A percentile compares a stretch with the other conserved stretches of the same genome.
These are phyloP conservation scores for Phytopythium ostracodes DNA, from an alignment of 352 stramenopile genomes.

Conservation along the genomic window DNA sequence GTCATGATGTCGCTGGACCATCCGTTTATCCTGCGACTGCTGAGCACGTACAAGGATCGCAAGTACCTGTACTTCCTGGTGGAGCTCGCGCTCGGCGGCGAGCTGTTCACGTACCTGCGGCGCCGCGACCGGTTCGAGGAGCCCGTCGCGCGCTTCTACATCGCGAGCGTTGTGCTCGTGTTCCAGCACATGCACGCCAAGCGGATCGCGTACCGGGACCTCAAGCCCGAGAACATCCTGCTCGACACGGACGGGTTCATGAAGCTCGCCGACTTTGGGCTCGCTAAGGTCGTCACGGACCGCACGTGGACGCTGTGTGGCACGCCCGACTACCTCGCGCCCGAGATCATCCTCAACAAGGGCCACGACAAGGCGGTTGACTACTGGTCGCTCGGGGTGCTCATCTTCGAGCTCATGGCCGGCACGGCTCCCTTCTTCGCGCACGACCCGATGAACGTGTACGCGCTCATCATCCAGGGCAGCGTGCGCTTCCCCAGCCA, in stretches of 20 bases:
- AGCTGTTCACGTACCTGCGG: slow-evolving; percentile 91
- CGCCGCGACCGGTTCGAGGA: slow-evolving; percentile 71
- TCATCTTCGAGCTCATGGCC: slow-evolving; percentile 89
- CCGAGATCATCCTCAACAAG: slow-evolving; percentile 91
- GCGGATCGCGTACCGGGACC: slow-evolving; percentile 88
- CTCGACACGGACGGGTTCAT: slow-evolving; percentile 85
- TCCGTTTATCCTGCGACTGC: slow-evolving; percentile 91
- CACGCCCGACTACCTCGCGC: slow-evolving; percentile 91
- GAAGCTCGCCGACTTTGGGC: slow-evolving; percentile 90
- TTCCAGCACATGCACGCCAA: slow-evolving; percentile 90
- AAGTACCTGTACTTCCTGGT: slow-evolving; percentile 90
- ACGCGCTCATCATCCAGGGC: slow-evolving; percentile 88
- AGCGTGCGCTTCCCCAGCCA: slow-evolving; percentile 82
- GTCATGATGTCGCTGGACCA: slow-evolving; percentile 88
- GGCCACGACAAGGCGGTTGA: slow-evolving; percentile 89
- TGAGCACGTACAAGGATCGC: slow-evolving; percentile 87
- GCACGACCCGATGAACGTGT: slow-evolving; percentile 90
- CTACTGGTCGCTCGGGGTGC: slow-evolving; percentile 88
- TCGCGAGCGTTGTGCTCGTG: slow-evolving; percentile 86
- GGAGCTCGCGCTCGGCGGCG: slow-evolving; percentile 89
- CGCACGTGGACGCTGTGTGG: slow-evolving; percentile 90
- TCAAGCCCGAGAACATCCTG: slow-evolving; percentile 90
- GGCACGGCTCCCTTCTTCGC: slow-evolving; percentile 87
- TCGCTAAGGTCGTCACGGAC: slow-evolving; percentile 87
- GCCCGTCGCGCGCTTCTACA: slow-evolving; percentile 80